These are phyloP conservation scores for Chimonanthus praecox DNA, from an alignment of 164 flowering plant species.

Conservation along the genomic window DNA sequence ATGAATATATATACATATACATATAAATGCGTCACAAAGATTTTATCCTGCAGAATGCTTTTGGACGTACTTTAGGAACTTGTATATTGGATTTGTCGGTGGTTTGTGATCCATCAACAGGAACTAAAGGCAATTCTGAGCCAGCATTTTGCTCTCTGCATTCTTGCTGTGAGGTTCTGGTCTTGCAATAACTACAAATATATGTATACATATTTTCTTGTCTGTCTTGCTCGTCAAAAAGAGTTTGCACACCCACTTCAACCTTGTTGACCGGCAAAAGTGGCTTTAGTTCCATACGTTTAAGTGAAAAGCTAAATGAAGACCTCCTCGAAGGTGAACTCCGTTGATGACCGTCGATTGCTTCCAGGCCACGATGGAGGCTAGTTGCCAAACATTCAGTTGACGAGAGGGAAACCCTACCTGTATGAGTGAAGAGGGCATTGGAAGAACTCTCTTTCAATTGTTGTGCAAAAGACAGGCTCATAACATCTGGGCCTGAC, in stretches of 20 bases:
- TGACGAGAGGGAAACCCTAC: conserved; percentile 25
- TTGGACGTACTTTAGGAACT: conserved; percentile 72
- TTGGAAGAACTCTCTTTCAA: conserved; percentile 21
- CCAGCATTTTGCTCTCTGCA: conserved; percentile 29
- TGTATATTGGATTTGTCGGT: conserved; percentile 47
- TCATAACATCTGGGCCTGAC: conserved; percentile 21
- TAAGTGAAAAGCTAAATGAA: conserved; percentile 64
- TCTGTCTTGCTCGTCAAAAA: conserved; percentile 24
- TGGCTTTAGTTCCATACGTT: conserved; percentile 46
- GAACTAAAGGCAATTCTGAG: conserved; percentile 56
- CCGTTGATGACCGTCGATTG: conserved; percentile 52
- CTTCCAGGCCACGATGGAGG: conserved; percentile 81
- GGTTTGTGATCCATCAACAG: conserved; percentile 46
- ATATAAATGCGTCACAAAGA: neutral
- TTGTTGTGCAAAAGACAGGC: conserved; percentile 35
- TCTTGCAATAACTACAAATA: conserved; percentile 65
- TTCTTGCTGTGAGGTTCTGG: conserved; percentile 26
- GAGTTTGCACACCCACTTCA: conserved; percentile 80
- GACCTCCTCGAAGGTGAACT: conserved; percentile 63
- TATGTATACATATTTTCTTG: conserved; percentile 20
- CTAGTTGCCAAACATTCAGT: conserved; percentile 78
- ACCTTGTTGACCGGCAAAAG: conserved; percentile 45
- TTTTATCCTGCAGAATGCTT: neutral
- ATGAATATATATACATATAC: neutral
- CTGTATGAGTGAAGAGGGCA: conserved; percentile 22